These are phyloP conservation scores for Rhizopus stolonifer DNA, from an alignment of 371 early-diverging fungal species.

Conservation along the genomic window DNA sequence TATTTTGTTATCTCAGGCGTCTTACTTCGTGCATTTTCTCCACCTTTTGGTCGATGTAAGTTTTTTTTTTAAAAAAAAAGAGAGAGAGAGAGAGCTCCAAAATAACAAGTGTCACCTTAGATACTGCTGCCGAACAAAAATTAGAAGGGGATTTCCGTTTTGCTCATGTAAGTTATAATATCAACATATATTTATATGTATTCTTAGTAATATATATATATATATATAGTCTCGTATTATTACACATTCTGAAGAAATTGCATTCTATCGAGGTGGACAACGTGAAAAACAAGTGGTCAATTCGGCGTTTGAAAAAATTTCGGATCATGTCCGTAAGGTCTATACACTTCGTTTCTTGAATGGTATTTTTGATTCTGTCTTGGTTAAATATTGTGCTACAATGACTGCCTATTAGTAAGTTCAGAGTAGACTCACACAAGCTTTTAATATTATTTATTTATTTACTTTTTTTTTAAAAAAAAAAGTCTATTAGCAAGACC, in stretches of 20 bases:
- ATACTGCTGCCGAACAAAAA: constrained; percentile 76
- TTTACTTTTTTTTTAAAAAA: not conserved
- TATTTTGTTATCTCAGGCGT: constrained; percentile 79
- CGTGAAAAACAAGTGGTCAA: constrained; percentile 75
- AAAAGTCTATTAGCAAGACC: constrained; percentile 73
- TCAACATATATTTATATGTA: not conserved
- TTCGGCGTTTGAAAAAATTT: constrained; percentile 69
- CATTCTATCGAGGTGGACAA: constrained; percentile 80
- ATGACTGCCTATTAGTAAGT: constrained; percentile 83
- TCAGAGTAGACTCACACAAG: too few relatives aligned
- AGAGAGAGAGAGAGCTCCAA: too few relatives aligned
- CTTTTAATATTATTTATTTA: not conserved
- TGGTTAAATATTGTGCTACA: constrained; percentile 88
- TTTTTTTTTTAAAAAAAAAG: not conserved
- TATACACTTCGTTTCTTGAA: constrained; percentile 76
- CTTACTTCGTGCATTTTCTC: constrained; percentile 75
- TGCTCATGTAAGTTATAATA: constrained; percentile 59
- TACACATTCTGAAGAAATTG: constrained; percentile 85
- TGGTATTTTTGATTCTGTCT: constrained; percentile 80
- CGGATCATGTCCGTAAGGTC: constrained; percentile 77
- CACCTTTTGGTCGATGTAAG: constrained; percentile 82
- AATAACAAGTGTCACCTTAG: too few relatives aligned
- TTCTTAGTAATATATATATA: not conserved
- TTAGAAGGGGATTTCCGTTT: constrained; percentile 87
- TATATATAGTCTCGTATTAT: constrained; percentile 69